A percentile compares a stretch with the other conserved stretches of the same genome.
These are phyloP conservation scores for Gossypium herbaceum DNA, from an alignment of 345 rosid species.

Conservation along the genomic window DNA sequence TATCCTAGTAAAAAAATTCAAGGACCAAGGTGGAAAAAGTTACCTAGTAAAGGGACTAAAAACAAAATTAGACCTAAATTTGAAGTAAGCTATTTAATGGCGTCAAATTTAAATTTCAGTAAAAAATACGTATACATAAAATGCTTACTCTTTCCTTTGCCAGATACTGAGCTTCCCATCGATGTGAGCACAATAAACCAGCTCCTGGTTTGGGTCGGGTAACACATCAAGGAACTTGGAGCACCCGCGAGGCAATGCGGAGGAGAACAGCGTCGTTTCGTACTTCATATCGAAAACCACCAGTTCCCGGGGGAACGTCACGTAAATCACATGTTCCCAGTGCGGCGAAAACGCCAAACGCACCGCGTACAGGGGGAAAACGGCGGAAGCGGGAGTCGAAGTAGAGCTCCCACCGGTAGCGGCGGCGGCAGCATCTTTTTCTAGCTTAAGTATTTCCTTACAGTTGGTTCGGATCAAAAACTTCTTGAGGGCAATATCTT, in stretches of 20 bases:
- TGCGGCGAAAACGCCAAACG: constrained; percentile 75
- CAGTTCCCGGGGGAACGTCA: constrained; percentile 84
- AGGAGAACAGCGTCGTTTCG: constrained; percentile 49
- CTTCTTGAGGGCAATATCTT: constrained; percentile 51
- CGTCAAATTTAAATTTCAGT: not conserved
- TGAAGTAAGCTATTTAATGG: not conserved
- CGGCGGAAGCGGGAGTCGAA: constrained; percentile 70
- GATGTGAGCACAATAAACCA: constrained; percentile 80
- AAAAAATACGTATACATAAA: not conserved
- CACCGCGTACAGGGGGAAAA: constrained; percentile 59
- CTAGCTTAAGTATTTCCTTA: constrained; percentile 58
- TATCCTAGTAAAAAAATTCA: too few relatives aligned
- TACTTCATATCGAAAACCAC: constrained; percentile 87
- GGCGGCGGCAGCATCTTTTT: constrained; percentile 45
- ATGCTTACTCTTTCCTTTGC: constrained; percentile 83
- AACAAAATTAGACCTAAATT: too few relatives aligned
- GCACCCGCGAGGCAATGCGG: constrained; percentile 81
- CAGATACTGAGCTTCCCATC: constrained; percentile 93
- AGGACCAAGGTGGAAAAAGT: too few relatives aligned
- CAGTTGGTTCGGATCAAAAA: constrained; percentile 57
- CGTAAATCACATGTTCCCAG: constrained; percentile 72
- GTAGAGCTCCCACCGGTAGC: constrained; percentile 28
- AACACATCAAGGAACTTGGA: constrained; percentile 82
- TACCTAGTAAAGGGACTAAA: too few relatives aligned
- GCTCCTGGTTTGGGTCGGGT: constrained; percentile 74